Evolutionary conservation across 345 rosid genomes (phyloP).

Genomic region (Aquilaria yunnanensis): DNA sequence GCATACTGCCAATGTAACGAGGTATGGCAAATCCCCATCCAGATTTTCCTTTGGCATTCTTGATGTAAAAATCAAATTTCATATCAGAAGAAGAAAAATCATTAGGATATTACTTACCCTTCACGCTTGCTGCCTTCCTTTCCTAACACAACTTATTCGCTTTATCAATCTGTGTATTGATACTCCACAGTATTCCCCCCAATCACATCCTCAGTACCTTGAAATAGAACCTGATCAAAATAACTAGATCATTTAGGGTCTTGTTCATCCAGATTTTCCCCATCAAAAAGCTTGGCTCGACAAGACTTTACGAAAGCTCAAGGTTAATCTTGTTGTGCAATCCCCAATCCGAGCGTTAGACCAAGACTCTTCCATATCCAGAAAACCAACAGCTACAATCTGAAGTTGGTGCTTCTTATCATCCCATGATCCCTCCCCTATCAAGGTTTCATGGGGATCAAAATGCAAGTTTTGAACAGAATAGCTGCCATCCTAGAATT

Average conservation of each 20-base stretch:
- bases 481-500: slow-evolving; percentile 1
- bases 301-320: slow-evolving; percentile 31
- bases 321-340: slow-evolving; percentile 32
- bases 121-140: slow-evolving; percentile 10
- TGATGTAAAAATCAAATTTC: slow-evolving; percentile 22
- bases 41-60: slow-evolving; percentile 9
- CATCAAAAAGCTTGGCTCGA: slow-evolving; percentile 19
- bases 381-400: slow-evolving; percentile 27
- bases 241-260: slow-evolving; percentile 25
- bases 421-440: slow-evolving; percentile 56
- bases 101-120: slow-evolving; percentile 22
- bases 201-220: not conserved
- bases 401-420: slow-evolving; percentile 23
- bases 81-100: slow-evolving; percentile 28
- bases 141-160: slow-evolving; percentile 20
- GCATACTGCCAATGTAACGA: slow-evolving; percentile 27
- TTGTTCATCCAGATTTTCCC: slow-evolving; percentile 33
- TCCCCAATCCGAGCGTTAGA: slow-evolving; percentile 34
- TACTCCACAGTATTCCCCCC: slow-evolving; percentile 23
- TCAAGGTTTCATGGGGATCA: slow-evolving; percentile 14
- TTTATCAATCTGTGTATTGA: slow-evolving; percentile 28
- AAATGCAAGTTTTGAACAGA: slow-evolving; percentile 5
- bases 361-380: slow-evolving; percentile 19
- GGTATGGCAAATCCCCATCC: slow-evolving; percentile 31
- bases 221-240: slow-evolving; percentile 19